Evolutionary conservation across 1,139 yeast genomes (phyloP).

Genomic region (Geotrichum macrosporum): DNA sequence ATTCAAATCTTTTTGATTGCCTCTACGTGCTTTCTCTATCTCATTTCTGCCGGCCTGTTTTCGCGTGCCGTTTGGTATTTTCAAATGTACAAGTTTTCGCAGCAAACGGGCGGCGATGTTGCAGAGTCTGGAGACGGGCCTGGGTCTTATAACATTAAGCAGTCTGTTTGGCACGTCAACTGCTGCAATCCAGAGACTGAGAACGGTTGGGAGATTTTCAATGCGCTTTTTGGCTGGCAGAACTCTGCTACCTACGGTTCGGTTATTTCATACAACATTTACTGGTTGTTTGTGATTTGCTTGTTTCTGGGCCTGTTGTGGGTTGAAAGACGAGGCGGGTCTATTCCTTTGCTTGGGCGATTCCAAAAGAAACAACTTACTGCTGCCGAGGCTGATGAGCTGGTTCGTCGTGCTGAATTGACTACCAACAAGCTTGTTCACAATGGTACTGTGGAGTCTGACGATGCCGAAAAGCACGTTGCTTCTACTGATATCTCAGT

Average conservation of each 20-base stretch:
- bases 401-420: conserved; percentile 34
- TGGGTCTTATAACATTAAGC: conserved; percentile 80
- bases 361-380: conserved; percentile 30
- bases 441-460: background rate
- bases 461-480: conserved; percentile 16
- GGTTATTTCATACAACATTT: conserved; percentile 66
- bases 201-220: conserved; percentile 89
- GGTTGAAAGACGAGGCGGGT: conserved; percentile 51
- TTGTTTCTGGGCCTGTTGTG: conserved; percentile 49
- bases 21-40: conserved; percentile 80
- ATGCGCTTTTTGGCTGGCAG: conserved; percentile 93
- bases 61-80: conserved; percentile 90
- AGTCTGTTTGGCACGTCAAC: conserved; percentile 91
- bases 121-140: conserved; percentile 91
- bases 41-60: conserved; percentile 84
- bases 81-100: conserved; percentile 62
- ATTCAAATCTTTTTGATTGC: conserved; percentile 74
- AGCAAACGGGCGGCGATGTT: conserved; percentile 79
- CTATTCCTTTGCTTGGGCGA: conserved; percentile 30
- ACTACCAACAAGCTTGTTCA: conserved; percentile 25
- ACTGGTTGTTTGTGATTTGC: conserved; percentile 65
- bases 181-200: conserved; percentile 90
- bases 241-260: conserved; percentile 94
- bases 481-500: background rate
- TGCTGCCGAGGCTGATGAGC: conserved; percentile 32